Base-by-base conservation (phyloP, 2,329 filamentous ascomycete species). In the Ophiostoma triangulosporum region DNA sequence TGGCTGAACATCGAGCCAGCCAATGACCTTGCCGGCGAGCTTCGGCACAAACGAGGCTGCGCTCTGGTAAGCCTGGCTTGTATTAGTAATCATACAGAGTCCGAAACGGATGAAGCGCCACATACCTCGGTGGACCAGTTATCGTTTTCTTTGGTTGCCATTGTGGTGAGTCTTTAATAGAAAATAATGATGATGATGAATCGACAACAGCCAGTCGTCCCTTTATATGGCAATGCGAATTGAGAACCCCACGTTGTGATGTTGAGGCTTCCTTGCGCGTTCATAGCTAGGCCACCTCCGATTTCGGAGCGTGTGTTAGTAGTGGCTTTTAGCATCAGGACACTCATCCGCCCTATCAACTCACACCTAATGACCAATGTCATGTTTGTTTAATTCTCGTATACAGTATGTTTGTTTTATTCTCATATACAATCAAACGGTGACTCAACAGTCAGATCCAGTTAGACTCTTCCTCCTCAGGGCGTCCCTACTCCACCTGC, bases 31-130 rank as follows among this genome's bases (percentile, higher is more conserved):
- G 15, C 70, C 71, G 1, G 80, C 74, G 9, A 84, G 68, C 61
- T 80, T 77, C 3, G 81, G 80, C 8, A 84, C 80, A 60, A 84
- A 84, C 0, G 77, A 75, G 7, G 80, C 81, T 2, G 79, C 74
- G 55, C 75, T 68, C 56, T 80, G 75, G 62, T 84, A 84, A 31
- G 73, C 73, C 76, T 80, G 56, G 33, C 6, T 26, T 12, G 29
- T 31, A 27, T 29, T 29, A 46, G 26, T 29, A 29, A 27, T 6
- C 9, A 14, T 11, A 14, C 14, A 8, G 17, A 50, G 3, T 45
- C 40, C 9, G 4, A 40, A 27, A 8, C 11, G 26, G n/a, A 32
- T 17, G 35, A 7, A 33, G 17, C 38, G n/a, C n/a, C n/a, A n/a
- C n/a, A 6, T 57, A 66, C 69, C 64, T 71, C 66, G 2, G 69